Conservation (phyloP, 2,329 filamentous ascomycete genomes). For the Epichloe sylvatica region DNA sequence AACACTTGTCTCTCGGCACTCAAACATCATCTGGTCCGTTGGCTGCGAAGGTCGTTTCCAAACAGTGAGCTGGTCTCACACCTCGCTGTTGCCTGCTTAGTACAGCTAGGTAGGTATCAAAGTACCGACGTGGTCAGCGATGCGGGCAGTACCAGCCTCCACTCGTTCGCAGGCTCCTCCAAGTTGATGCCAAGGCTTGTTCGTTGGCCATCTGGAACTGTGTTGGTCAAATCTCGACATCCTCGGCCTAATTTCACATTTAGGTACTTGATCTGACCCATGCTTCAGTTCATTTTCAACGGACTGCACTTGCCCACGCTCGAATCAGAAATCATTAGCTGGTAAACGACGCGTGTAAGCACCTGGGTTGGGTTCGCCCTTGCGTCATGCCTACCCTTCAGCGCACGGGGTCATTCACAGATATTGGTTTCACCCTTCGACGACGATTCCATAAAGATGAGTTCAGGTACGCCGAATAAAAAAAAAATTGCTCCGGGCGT, state of each 20-base stretch:
- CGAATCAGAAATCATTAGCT: neutral
- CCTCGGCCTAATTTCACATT: neutral
- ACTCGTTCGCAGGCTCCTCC: too few species aligned
- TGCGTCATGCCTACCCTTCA: constrained; percentile 27
- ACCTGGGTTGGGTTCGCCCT: neutral
- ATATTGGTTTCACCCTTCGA: constrained; percentile 62
- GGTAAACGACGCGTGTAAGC: neutral
- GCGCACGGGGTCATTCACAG: constrained; percentile 37
- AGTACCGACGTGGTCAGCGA: too few species aligned
- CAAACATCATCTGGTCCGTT: too few species aligned
- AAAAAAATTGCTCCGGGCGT: neutral
- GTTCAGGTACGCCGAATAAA: constrained; percentile 44
- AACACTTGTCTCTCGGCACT: too few species aligned
- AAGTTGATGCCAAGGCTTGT: too few species aligned
- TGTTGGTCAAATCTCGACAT: neutral
- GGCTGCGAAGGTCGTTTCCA: too few species aligned
- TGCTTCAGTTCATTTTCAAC: neutral
- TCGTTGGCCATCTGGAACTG: neutral
- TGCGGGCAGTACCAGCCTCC: too few species aligned
- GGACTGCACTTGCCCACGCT: neutral
- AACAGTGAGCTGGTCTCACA: too few species aligned
- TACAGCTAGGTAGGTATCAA: too few species aligned
- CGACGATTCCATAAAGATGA: constrained; percentile 57
- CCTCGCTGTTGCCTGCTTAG: too few species aligned
- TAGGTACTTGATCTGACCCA: neutral